Evolutionary conservation across 495 filamentous ascomycete genomes (phyloP), one percentile per base, ranked within the genome.

Genomic region (Cercophora newfieldiana): DNA sequence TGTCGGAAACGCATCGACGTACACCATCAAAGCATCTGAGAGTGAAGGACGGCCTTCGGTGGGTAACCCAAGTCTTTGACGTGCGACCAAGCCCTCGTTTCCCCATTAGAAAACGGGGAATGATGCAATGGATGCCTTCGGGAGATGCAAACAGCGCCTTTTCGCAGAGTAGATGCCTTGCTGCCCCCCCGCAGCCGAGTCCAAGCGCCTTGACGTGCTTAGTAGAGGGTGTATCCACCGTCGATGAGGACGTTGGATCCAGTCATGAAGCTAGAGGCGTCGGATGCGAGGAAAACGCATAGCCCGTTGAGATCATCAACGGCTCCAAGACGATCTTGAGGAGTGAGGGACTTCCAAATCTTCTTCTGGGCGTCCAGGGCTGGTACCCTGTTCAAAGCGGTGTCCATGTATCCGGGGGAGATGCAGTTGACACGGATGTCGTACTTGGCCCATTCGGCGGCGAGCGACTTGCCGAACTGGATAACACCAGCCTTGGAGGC

Each of bases 361-460:
- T 85, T 86, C 82, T 92, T 92, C 78, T 93, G 86, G 48, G 87
- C 88, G 63, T 91, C 87, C 29, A 91, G 84, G 44, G 87, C 88
- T 50, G 88, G 88, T 6, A 90, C 88, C 47, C 88, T 86, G 82
- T 91, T 91, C 62, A 90, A 78, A 6, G 86, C 88, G 2, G 90
- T 92, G 78, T 92, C 90, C 89, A 92, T 93, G 76, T 92, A 92
- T 31, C 90, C 90, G 26, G 90, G 90, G 18, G 87, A 90, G 74
- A 92, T 92, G 67, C 83, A 86, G 81, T 93, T 93, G 67, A 92
- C 90, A 47, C 90, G 88, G 73, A 92, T 90, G 66, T 81, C 80
- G 72, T 90, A 82, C 71, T 87, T 87, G 68, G 89, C 88, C 90
- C 90, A 92, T 73, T 93, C 90, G n/a, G 88, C 89, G 58, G 89